Evolutionary conservation across 768 basidiomycete species (phyloP).

Genomic region (Cystofilobasidium bisporidii): DNA sequence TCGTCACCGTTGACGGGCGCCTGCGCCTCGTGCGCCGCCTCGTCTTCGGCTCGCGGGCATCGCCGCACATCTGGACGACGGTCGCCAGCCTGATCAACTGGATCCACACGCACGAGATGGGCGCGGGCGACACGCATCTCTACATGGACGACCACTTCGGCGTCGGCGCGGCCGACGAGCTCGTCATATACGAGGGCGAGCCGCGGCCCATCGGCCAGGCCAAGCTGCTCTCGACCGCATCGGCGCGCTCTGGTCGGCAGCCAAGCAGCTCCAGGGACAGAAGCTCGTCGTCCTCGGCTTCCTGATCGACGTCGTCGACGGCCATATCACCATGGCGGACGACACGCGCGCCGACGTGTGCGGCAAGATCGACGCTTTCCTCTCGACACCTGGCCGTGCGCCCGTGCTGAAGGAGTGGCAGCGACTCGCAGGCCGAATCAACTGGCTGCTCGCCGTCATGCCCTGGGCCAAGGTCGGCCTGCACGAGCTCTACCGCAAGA

Average conservation of each 20-base stretch:
- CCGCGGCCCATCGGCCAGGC: constrained; percentile 39
- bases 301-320: constrained; percentile 39
- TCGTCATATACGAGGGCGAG: constrained; percentile 33
- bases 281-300: constrained; percentile 43
- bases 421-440: constrained; percentile 41
- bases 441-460: constrained; percentile 43
- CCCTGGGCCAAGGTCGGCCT: not conserved
- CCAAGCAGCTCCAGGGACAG: constrained; percentile 43
- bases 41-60: constrained; percentile 39
- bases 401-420: constrained; percentile 35
- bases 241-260: constrained; percentile 41
- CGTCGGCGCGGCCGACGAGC: constrained; percentile 30
- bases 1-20: constrained; percentile 35
- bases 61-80: constrained; percentile 35
- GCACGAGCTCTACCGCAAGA: not conserved
- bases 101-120: constrained; percentile 37
- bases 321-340: constrained; percentile 37
- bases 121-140: constrained; percentile 32
- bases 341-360: constrained; percentile 11
- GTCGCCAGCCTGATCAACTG: constrained; percentile 41
- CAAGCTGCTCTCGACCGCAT: constrained; percentile 42
- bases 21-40: constrained; percentile 39
- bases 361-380: not conserved
- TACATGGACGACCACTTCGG: constrained; percentile 43
- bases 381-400: constrained; percentile 7